A percentile compares a stretch with the other conserved stretches of the same genome.
These are phyloP conservation scores for Phaeosphaeria sp. DNA, from an alignment of 2,329 filamentous ascomycete genomes.

Conservation along the genomic window DNA sequence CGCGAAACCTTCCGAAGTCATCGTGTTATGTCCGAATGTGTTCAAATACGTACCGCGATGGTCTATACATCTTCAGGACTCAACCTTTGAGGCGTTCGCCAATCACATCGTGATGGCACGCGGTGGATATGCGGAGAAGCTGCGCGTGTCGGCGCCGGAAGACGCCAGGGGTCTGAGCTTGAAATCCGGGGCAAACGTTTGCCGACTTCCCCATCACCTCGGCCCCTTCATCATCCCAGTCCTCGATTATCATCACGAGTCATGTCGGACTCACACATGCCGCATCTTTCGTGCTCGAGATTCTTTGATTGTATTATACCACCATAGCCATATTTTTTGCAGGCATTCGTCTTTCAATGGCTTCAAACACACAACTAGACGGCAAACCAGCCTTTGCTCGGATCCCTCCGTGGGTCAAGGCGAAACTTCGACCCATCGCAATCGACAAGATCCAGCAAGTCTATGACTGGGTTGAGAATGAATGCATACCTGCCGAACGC, in stretches of 20 bases:
- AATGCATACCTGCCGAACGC: conserved; percentile 54
- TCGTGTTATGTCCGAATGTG: not conserved
- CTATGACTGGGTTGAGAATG: conserved; percentile 53
- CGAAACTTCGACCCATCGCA: conserved; percentile 57
- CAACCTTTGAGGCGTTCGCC: not conserved
- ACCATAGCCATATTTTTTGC: conserved; percentile 1
- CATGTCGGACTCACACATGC: conserved; percentile 18
- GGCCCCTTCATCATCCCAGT: conserved; percentile 17
- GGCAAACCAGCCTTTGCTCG: conserved; percentile 47
- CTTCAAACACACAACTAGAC: conserved; percentile 27
- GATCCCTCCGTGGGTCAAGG: conserved; percentile 56
- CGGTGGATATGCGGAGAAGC: conserved; percentile 2
- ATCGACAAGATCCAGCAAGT: conserved; percentile 53
- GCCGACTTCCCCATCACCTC: conserved; percentile 25
- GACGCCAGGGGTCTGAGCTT: conserved; percentile 1
- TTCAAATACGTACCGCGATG: not conserved
- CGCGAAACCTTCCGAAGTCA: conserved; percentile 31
- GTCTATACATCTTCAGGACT: not conserved
- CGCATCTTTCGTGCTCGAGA: not conserved
- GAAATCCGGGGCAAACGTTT: conserved; percentile 28
- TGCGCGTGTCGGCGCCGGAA: not conserved
- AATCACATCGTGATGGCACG: conserved; percentile 7
- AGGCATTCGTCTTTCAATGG: conserved; percentile 12
- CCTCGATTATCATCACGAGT: conserved; percentile 15
- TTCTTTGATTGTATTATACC: conserved; percentile 10